Evolutionary conservation across 331 rosid genomes (phyloP).

Genomic region (Saraca asoca): DNA sequence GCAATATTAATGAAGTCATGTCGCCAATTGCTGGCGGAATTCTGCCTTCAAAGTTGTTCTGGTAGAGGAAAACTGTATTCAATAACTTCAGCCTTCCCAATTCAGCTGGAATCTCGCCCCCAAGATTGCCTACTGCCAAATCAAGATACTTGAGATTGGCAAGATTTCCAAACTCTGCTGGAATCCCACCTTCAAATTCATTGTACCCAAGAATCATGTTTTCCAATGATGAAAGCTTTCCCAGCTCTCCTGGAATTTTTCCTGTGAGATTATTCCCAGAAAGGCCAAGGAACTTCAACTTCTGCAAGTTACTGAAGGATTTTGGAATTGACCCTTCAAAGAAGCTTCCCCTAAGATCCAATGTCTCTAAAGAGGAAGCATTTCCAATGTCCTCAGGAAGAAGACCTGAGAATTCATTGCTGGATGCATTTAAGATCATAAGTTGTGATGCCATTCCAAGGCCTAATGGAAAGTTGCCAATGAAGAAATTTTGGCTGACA

Average conservation of each 20-base stretch:
- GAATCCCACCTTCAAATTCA: constrained; percentile 75
- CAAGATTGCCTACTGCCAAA: constrained; percentile 80
- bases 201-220: constrained; percentile 77
- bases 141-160: constrained; percentile 81
- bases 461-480: constrained; percentile 68
- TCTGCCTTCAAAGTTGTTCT: constrained; percentile 65
- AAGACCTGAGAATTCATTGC: constrained; percentile 79
- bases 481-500: constrained; percentile 80
- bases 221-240: constrained; percentile 74
- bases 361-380: constrained; percentile 62
- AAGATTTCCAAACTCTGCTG: constrained; percentile 77
- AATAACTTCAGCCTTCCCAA: constrained; percentile 64
- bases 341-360: constrained; percentile 94
- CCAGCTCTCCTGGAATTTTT: constrained; percentile 70
- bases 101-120: constrained; percentile 71
- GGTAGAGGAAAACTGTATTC: constrained; percentile 73
- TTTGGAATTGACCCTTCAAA: constrained; percentile 67
- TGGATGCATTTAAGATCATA: constrained; percentile 59
- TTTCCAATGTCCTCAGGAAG: constrained; percentile 77
- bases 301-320: constrained; percentile 61
- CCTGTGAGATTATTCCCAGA: constrained; percentile 90
- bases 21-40: constrained; percentile 59
- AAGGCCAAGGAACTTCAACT: constrained; percentile 90
- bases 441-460: constrained; percentile 54
- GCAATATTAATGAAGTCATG: constrained; percentile 53